Evolutionary conservation across 805 yeast genomes (phyloP), one percentile per base, ranked within the genome.

Genomic region (Starmerella potacharoeniae): DNA sequence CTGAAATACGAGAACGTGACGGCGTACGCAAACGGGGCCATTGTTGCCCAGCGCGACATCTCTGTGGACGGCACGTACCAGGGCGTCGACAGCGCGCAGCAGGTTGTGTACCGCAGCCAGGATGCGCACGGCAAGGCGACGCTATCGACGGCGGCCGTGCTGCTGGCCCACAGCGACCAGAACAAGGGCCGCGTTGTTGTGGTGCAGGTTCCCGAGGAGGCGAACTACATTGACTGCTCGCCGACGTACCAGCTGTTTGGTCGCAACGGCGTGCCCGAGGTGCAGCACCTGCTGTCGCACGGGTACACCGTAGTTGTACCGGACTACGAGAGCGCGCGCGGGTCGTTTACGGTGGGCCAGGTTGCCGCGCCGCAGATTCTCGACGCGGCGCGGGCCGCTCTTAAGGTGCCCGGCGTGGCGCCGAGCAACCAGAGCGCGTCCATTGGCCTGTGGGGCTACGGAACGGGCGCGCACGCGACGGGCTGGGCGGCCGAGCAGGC

Each of bases 311-410:
- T 63, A 5, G 60, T 58, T 16, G 55, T 59, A 4, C 66, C 67
- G n/a, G 67, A 64, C 51, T 61, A 63, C 47, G 64, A 63, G 36
- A 65, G 66, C 29, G 42, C 17, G 36, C 47, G 56, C n/a, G 52
- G 60, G 1, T 55, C 64, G 6, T 64, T 52, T 53, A 54, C 60
- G 2, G 66, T 63, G 2, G 63, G 65, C 16, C 41, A 54, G 29
- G 51, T 53, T 14, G 63, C 62, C 11, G 71, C 69, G 7, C 62
- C 59, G 30, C 56, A 58, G 31, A 57, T 62, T 4, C 64, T 68
- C 13, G 69, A 67, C 53, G 58, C 68, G 1, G 50, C 67, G 8
- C 54, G 66, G 2, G 71, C 70, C 1, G 59, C 62, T 7, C 42
- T 54, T n/a, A 29, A 34, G 16, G 10, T 52, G n/a, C 53, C 50